Evolutionary conservation across 257 asterid species (phyloP), one percentile per base, ranked within the genome.

Genomic region (Oldenlandia corymbosa): DNA sequence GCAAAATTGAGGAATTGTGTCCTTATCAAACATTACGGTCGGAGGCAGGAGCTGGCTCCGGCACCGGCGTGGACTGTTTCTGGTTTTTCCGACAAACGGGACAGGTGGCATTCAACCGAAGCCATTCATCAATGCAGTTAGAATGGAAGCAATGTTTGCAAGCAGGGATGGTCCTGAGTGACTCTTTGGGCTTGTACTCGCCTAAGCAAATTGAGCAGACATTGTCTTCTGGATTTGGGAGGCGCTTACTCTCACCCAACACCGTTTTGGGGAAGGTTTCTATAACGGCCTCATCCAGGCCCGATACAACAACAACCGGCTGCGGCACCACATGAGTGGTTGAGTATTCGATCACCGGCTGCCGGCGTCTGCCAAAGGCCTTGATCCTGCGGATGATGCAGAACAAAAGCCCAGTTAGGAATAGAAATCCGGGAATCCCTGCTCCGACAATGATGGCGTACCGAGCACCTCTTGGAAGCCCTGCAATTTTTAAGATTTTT

Each of bases 121-220:
- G 85, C 87, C 90, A 84, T 60, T 76, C 80, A 10, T 84, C 87
- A n/a, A 84, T 74, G 53, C 91, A 84, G 5, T 67, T 75, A 0
- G 78, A 82, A 28, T 84, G 88, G 62, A 84, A 84, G 54, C 75
- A 79, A 49, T 84, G 88, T 20, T 66, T 79, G 28, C 91, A 84
- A n/a, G 75, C 74, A 7, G 88, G 91, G 21, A 84, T 75, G 58
- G 68, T 79, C 58, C 84, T 71, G 24, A 84, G 56, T 0, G 88
- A 71, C 30, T 84, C 88, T 45, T 73, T 73, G 65, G 88, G 73
- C 75, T 64, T 34, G 45, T 84, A 84, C 43, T 81, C 91, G 9
- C 75, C 54, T 18, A 81, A 48, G 27, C 87, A 84, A 5, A 84
- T 81, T 4, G 85, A 27, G 69, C 87, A 84, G n/a, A 64, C 36